Evolutionary conservation across 805 yeast species (phyloP).

Genomic region (Sugiyamaella marilandica): DNA sequence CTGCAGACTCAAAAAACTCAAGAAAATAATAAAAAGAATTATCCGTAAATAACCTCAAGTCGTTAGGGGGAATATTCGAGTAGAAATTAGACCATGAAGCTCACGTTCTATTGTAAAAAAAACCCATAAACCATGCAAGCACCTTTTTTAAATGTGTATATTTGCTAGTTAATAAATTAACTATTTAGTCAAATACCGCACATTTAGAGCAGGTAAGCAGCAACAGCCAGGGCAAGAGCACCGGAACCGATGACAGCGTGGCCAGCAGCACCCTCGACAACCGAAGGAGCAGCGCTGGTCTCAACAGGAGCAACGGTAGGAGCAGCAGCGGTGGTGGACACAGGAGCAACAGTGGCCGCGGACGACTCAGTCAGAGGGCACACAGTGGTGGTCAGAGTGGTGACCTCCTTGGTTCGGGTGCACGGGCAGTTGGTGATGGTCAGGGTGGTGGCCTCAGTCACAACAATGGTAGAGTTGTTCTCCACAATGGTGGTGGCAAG

Average conservation of each 20-base stretch:
- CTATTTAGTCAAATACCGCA: neutral
- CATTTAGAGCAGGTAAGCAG: conserved; percentile 44
- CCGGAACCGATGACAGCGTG: conserved; percentile 27
- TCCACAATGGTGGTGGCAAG: conserved; percentile 59
- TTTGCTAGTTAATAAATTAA: neutral
- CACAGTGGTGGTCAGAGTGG: conserved; percentile 30
- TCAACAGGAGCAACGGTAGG: conserved; percentile 17
- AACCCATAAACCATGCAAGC: too few species aligned
- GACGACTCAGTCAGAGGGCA: conserved; percentile 24
- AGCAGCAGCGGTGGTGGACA: conserved; percentile 14
- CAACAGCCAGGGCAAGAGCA: conserved; percentile 49
- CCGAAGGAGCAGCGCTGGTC: conserved; percentile 21
- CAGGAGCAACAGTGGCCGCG: conserved; percentile 41
- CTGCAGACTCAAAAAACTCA: neutral
- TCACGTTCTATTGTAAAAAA: too few species aligned
- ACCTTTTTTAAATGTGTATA: neutral
- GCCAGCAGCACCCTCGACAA: conserved; percentile 17
- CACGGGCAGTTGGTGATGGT: conserved; percentile 87
- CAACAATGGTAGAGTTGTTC: conserved; percentile 67
- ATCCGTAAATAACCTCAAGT: too few species aligned
- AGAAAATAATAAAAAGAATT: neutral
- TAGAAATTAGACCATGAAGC: too few species aligned
- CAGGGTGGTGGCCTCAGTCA: conserved; percentile 72
- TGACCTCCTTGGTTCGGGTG: conserved; percentile 46
- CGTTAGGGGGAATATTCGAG: too few species aligned